Base-by-base conservation (phyloP, 2,329 filamentous ascomycete genomes). In the Neodidymelliopsis sp. region DNA sequence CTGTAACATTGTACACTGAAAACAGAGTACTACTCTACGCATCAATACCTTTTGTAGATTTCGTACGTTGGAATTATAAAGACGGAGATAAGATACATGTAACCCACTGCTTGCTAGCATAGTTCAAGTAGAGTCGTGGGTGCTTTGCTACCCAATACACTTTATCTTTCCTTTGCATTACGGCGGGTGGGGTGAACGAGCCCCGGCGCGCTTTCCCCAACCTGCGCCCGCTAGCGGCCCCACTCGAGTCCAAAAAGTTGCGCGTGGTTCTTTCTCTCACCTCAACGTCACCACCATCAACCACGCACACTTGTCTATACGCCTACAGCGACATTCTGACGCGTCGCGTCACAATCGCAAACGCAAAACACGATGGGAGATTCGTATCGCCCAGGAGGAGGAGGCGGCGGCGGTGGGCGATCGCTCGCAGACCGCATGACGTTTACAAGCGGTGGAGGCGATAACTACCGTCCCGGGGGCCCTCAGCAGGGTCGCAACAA, bases 351-450 rank as follows among this genome's bases (percentile, higher is more conserved):
- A 30, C 40, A 30, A 34, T 39, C 33, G 35, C 29, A 45, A 49
- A 44, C 45, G 23, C 34, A 29, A 39, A 34, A 41, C 23, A 42
- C 20, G 11, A 67, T 67, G 63, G 60, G 25, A 8, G 65, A 68
- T 38, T 61, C 66, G 3, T 68, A 69, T 52, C 65, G 65, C 40
- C 64, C 60, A 15, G 33, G 36, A n/a, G 49, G 24, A 27, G 24
- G 24, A 12, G 24, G 24, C 24, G 24, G 49, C 22, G 49, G 49
- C n/a, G 49, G 42, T 29, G 49, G 49, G 27, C 55, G 56, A 49
- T 38, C 63, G 57, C 60, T 67, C 20, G 51, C 54, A 44, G 59
- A 64, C 46, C 65, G 67, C 55, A 62, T 69, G 50, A 66, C 66
- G 3, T 71, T 70, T 34, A 60, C 45, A 23, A 43, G 40, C 25